Conservation (phyloP, 208 protist species). For the Crithidia sp. region DNA sequence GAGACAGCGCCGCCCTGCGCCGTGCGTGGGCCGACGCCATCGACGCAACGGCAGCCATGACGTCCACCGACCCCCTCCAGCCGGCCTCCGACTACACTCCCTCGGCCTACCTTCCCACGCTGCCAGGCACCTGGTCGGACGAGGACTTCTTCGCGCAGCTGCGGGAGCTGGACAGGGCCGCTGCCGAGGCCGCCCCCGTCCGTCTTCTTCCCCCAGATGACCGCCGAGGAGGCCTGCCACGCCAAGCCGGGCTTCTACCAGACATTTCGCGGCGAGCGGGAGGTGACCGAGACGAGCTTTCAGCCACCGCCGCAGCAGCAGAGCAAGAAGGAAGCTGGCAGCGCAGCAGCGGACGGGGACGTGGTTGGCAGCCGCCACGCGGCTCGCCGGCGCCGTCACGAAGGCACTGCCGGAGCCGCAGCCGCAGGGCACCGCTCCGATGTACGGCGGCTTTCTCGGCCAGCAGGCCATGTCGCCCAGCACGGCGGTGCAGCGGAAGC, state of each 20-base stretch:
- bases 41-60: conserved; percentile 62
- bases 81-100: conserved; percentile 32
- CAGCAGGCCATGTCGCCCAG: conserved; percentile 44
- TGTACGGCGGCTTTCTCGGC: conserved; percentile 30
- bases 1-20: conserved; percentile 55
- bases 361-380: conserved; percentile 15
- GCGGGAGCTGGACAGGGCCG: conserved; percentile 41
- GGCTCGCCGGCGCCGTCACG: conserved; percentile 16
- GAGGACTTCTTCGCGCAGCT: conserved; percentile 46
- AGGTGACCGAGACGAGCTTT: conserved; percentile 33
- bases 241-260: conserved; percentile 50
- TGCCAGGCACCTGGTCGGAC: conserved; percentile 23
- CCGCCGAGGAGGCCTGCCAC: conserved; percentile 66
- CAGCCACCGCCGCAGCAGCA: conserved; percentile 9
- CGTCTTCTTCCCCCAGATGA: conserved; percentile 66
- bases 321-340: neutral
- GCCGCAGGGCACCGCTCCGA: conserved; percentile 14
- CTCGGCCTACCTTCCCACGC: conserved; percentile 21
- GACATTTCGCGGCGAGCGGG: conserved; percentile 38
- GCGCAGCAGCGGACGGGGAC: conserved; percentile 4
- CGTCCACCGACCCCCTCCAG: conserved; percentile 55
- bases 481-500: conserved; percentile 49
- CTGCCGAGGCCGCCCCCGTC: conserved; percentile 39
- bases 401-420: conserved; percentile 5
- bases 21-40: conserved; percentile 68